A percentile compares a stretch with the other conserved stretches of the same genome.
Conservation (phyloP, 1,284 basidiomycete species). For the Pseudozyma thailandica region DNA sequence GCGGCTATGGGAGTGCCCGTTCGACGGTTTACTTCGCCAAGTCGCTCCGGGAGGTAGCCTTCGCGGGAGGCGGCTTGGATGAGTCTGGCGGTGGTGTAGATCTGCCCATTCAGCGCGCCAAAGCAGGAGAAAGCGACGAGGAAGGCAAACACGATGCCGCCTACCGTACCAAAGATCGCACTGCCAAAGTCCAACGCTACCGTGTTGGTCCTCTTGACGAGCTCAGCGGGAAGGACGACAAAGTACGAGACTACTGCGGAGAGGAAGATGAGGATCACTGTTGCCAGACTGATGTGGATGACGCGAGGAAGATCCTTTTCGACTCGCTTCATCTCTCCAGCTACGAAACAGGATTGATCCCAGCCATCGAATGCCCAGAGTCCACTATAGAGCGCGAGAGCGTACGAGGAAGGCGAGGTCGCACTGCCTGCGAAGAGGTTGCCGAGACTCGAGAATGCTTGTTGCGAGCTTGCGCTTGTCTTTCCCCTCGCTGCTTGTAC, state of each 20-base stretch:
- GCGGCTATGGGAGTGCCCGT: slow-evolving; percentile 57
- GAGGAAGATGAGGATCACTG: slow-evolving; percentile 82
- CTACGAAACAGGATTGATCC: slow-evolving; percentile 82
- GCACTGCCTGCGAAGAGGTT: slow-evolving; percentile 79
- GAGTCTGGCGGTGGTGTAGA: slow-evolving; percentile 74
- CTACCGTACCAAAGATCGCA: slow-evolving; percentile 82
- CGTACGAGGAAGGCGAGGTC: slow-evolving; percentile 82
- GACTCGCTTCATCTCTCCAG: slow-evolving; percentile 87
- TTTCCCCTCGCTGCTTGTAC: slow-evolving; percentile 77
- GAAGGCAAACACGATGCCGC: slow-evolving; percentile 86
- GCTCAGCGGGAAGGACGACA: slow-evolving; percentile 82
- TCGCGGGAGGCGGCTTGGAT: slow-evolving; percentile 90
- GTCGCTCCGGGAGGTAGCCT: slow-evolving; percentile 75
- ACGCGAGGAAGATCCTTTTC: slow-evolving; percentile 88
- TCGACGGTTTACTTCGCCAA: slow-evolving; percentile 39
- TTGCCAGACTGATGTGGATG: slow-evolving; percentile 86
- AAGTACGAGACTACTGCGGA: slow-evolving; percentile 91
- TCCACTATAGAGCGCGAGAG: slow-evolving; percentile 92
- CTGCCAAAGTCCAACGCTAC: slow-evolving; percentile 91
- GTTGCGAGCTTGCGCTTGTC: slow-evolving; percentile 40
- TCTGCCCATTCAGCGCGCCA: slow-evolving; percentile 55
- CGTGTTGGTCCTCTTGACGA: slow-evolving; percentile 76
- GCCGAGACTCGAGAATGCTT: slow-evolving; percentile 50
- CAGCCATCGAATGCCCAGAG: slow-evolving; percentile 96
- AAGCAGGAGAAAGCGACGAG: slow-evolving; percentile 88